Conservation (phyloP, 495 filamentous ascomycete species). For the Aspergillus asperescens region DNA sequence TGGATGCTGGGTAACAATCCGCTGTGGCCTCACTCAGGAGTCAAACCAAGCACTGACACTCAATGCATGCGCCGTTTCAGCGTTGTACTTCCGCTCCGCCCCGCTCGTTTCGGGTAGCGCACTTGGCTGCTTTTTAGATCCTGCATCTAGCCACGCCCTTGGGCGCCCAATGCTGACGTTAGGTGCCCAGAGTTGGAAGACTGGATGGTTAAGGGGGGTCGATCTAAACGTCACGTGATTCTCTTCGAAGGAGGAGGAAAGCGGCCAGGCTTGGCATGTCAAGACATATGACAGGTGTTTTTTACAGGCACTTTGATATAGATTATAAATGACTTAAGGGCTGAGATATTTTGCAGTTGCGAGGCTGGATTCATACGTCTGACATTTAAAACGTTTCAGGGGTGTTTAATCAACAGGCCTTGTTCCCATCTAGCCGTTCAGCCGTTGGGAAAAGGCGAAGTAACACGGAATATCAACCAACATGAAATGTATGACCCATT, state of each 20-base stretch:
- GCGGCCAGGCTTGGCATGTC: constrained; percentile 1
- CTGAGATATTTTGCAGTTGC: background rate
- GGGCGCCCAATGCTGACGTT: background rate
- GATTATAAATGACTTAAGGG: no score
- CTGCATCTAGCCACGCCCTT: background rate
- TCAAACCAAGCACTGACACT: constrained; percentile 11
- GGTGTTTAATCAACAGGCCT: no score
- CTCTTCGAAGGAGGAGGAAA: background rate
- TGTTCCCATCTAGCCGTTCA: no score
- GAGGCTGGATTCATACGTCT: background rate
- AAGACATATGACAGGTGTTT: background rate
- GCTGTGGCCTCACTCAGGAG: background rate
- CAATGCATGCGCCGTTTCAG: background rate
- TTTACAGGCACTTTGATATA: no score
- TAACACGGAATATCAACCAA: background rate
- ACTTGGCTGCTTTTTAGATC: constrained; percentile 14
- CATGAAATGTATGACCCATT: background rate
- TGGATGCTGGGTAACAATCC: background rate
- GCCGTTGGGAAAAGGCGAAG: background rate
- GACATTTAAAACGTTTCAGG: no score
- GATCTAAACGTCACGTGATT: constrained; percentile 3
- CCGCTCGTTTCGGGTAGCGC: constrained; percentile 3
- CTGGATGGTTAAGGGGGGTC: background rate
- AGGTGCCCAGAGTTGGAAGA: background rate
- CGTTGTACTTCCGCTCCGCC: constrained; percentile 18